A percentile compares a stretch with the other conserved stretches of the same genome.
These are phyloP conservation scores for Ogataea pini DNA, from an alignment of 805 yeast genomes.

Conservation along the genomic window DNA sequence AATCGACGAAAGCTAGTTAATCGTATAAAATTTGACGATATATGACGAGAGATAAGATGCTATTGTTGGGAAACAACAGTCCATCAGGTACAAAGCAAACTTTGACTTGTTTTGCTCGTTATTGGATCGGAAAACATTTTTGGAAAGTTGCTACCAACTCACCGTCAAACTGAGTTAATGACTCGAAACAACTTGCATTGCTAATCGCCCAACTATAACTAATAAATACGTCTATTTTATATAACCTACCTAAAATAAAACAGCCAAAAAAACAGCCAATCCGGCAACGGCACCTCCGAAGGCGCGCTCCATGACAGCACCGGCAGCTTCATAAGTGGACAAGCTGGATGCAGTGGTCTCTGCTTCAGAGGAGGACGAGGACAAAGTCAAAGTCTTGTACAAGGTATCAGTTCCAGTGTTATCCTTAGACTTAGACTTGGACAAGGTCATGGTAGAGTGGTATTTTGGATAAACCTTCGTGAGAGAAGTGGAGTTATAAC, in stretches of 20 bases:
- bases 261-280: constrained; percentile 12
- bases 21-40: too few relatives aligned
- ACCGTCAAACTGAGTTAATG: too few relatives aligned
- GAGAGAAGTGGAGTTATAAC: constrained; percentile 7
- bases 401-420: constrained; percentile 2
- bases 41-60: too few relatives aligned
- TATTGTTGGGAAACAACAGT: too few relatives aligned
- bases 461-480: constrained; percentile 6
- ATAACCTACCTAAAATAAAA: constrained; percentile 4
- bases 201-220: too few relatives aligned
- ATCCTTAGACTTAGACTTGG: not conserved
- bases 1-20: too few relatives aligned
- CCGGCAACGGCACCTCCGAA: constrained; percentile 13
- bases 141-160: too few relatives aligned
- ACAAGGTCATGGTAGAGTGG: constrained; percentile 3
- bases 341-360: constrained; percentile 15
- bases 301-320: constrained; percentile 4
- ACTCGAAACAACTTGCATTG: too few relatives aligned
- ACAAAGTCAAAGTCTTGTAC: constrained; percentile 5
- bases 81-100: too few relatives aligned
- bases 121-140: too few relatives aligned
- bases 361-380: not conserved
- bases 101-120: too few relatives aligned
- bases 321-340: constrained; percentile 32
- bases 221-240: not conserved